These are phyloP conservation scores for Pulveroboletus sp. DNA, from an alignment of 768 basidiomycete genomes.

Conservation along the genomic window DNA sequence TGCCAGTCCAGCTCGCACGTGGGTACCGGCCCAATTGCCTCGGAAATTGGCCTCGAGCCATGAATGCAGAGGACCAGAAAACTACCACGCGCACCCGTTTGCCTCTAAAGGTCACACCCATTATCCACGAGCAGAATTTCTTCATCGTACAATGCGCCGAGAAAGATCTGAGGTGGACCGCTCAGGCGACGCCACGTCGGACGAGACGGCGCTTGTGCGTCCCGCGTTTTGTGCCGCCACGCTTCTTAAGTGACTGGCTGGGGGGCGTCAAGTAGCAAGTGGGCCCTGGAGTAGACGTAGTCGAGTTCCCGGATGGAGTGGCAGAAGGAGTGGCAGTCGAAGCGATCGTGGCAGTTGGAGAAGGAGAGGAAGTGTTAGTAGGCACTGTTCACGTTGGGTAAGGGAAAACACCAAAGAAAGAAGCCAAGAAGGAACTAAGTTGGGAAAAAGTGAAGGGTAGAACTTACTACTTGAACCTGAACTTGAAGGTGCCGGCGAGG, in stretches of 20 bases:
- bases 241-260: constrained; percentile 14
- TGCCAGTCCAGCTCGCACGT: constrained; percentile 4
- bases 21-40: constrained; percentile 8
- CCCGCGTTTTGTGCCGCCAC: constrained; percentile 9
- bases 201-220: constrained; percentile 26
- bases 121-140: not conserved
- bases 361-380: constrained; percentile 20
- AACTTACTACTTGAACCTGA: constrained; percentile 21
- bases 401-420: constrained; percentile 13
- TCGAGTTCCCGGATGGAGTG: constrained; percentile 3
- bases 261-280: constrained; percentile 19
- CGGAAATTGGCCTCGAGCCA: constrained; percentile 13
- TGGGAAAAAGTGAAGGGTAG: not conserved
- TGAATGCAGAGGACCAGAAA: constrained; percentile 1
- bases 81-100: not conserved
- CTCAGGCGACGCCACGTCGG: constrained; percentile 10
- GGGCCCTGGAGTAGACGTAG: constrained; percentile 4
- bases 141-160: not conserved
- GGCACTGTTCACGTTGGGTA: constrained; percentile 20
- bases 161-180: not conserved
- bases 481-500: constrained; percentile 15
- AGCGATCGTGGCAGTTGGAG: not conserved
- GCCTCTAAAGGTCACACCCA: not conserved
- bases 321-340: constrained; percentile 8
- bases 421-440: not conserved